Conservation (phyloP, 1,284 basidiomycete genomes). For the Coriolopsis trogii region DNA sequence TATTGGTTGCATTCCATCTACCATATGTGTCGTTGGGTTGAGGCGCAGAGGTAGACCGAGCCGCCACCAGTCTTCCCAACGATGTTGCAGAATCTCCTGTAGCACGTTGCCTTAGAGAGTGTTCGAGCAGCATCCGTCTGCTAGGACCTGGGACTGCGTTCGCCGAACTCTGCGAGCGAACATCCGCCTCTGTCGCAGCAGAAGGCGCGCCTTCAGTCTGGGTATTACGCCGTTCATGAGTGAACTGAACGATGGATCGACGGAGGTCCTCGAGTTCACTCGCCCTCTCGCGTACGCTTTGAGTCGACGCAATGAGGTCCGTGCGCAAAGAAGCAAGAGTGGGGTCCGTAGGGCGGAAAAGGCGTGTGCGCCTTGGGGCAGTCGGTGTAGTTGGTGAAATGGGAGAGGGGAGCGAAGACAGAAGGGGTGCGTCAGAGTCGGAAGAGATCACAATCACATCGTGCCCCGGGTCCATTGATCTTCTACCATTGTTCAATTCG, state of each 20-base stretch:
- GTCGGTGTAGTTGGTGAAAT: background rate
- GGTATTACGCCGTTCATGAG: constrained; percentile 9
- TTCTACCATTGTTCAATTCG: background rate
- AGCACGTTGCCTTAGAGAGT: constrained; percentile 6
- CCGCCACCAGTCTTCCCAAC: constrained; percentile 32
- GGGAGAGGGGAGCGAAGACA: background rate
- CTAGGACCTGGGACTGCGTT: background rate
- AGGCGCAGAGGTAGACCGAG: constrained; percentile 18
- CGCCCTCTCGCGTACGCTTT: constrained; percentile 18
- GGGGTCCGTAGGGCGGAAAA: constrained; percentile 4
- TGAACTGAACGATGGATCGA: constrained; percentile 11
- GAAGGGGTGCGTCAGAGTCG: constrained; percentile 4
- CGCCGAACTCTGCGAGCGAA: background rate
- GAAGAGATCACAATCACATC: constrained; percentile 32
- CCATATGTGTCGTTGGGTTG: too few species aligned
- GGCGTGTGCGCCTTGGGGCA: background rate
- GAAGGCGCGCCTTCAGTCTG: constrained; percentile 7
- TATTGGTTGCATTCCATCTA: background rate
- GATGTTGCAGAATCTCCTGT: constrained; percentile 25
- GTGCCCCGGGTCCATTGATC: constrained; percentile 32
- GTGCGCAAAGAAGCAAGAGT: constrained; percentile 13
- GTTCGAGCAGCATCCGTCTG: constrained; percentile 7
- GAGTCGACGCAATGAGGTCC: constrained; percentile 15
- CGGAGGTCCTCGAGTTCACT: constrained; percentile 22
- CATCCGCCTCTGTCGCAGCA: constrained; percentile 3